phyloP scores from a whole-genome alignment of 1,139 yeast species.

The Candida buenavistaensis region DNA sequence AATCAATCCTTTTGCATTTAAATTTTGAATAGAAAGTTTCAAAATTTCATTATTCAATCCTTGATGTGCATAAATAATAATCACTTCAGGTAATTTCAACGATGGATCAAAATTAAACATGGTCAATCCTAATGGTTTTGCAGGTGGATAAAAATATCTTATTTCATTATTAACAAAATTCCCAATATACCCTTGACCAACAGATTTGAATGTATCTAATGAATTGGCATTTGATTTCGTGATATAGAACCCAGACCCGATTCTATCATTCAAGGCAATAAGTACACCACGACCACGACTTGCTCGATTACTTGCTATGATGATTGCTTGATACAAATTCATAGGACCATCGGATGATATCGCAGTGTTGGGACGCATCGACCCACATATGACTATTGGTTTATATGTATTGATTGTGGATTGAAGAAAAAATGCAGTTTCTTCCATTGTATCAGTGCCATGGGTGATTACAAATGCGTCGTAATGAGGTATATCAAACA shows the following conservation, averaged over 20 bases:
- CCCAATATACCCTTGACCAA: slow-evolving; percentile 71
- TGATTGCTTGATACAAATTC: slow-evolving; percentile 70
- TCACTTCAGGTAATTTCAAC: slow-evolving; percentile 41
- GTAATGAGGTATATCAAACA: slow-evolving; percentile 44
- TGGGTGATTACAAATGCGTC: slow-evolving; percentile 67
- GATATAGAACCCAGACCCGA: slow-evolving; percentile 68
- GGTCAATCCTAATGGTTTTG: slow-evolving; percentile 54
- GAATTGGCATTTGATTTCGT: slow-evolving; percentile 71
- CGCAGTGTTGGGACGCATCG: slow-evolving; percentile 72
- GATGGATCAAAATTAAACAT: slow-evolving; percentile 32
- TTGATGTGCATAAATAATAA: slow-evolving; percentile 60
- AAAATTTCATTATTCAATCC: slow-evolving; percentile 53
- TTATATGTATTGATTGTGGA: slow-evolving; percentile 55
- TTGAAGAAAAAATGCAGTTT: slow-evolving; percentile 68
- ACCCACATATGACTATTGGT: slow-evolving; percentile 69
- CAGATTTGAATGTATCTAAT: slow-evolving; percentile 64
- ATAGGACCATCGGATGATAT: slow-evolving; percentile 73
- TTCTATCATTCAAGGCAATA: slow-evolving; percentile 65
- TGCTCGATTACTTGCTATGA: slow-evolving; percentile 54
- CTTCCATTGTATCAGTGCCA: slow-evolving; percentile 74
- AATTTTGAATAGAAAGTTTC: slow-evolving; percentile 40
- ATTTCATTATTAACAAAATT: slow-evolving; percentile 67
- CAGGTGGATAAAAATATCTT: slow-evolving; percentile 64
- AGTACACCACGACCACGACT: slow-evolving; percentile 60
- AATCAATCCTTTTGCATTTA: slow-evolving; percentile 53